Evolutionary conservation across 768 basidiomycete species (phyloP).

Genomic region (Royoungia palumana): DNA sequence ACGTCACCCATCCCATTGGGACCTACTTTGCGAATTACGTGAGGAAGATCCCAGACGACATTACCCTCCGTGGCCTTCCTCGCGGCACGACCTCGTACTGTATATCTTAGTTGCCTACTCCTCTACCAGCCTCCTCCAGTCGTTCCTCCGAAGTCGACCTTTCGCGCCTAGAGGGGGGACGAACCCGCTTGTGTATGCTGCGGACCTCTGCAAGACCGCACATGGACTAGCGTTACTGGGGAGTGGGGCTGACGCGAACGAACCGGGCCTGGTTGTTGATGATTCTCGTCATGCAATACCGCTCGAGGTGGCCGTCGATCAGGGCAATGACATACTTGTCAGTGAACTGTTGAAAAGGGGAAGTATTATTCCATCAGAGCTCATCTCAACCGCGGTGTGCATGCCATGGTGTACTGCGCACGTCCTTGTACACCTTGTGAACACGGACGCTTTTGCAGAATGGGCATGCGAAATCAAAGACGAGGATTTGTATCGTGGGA

Average conservation of each 20-base stretch:
- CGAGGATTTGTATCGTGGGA: not conserved
- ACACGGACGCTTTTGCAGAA: not conserved
- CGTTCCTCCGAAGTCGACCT: not conserved
- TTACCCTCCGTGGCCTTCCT: constrained; percentile 4
- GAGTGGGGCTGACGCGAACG: not conserved
- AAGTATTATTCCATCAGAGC: not conserved
- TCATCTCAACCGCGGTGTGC: not conserved
- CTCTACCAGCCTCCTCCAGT: not conserved
- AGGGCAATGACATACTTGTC: not conserved
- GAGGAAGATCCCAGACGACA: not conserved
- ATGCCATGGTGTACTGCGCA: constrained; percentile 4
- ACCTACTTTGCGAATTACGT: not conserved
- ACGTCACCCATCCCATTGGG: constrained; percentile 3
- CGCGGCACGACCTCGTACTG: not conserved
- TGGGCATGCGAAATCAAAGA: not conserved
- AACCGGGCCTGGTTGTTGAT: not conserved
- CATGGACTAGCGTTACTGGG: not conserved
- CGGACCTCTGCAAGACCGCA: not conserved
- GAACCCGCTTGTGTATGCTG: constrained; percentile 9
- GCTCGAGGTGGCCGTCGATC: not conserved
- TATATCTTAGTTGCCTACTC: constrained; percentile 4
- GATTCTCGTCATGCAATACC: not conserved
- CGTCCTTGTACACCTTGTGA: not conserved
- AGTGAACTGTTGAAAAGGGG: not conserved
- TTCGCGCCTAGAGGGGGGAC: constrained; percentile 2